Conservation (phyloP, 257 asterid species). For the Nicotiana knightiana region DNA sequence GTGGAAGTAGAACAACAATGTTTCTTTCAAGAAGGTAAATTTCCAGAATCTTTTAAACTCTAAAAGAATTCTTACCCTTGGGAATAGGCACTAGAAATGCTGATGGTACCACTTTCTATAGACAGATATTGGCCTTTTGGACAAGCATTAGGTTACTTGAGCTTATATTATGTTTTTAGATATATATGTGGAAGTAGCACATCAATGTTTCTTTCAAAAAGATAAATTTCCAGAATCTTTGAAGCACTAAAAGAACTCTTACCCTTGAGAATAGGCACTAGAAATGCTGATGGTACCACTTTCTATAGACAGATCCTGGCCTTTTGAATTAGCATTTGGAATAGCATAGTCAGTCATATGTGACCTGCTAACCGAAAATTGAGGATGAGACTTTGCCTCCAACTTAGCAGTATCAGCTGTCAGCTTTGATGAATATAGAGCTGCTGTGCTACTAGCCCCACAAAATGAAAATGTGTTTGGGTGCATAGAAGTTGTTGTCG, state of each 20-base stretch:
- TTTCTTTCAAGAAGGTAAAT: neutral
- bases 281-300: constrained; percentile 90
- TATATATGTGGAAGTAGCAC: neutral
- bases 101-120: constrained; percentile 77
- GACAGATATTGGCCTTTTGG: constrained; percentile 41
- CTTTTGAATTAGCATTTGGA: constrained; percentile 32
- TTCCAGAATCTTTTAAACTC: neutral
- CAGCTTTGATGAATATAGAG: constrained; percentile 31
- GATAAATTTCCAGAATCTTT: neutral
- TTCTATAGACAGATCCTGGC: constrained; percentile 50
- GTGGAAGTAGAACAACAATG: neutral
- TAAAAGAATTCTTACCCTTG: constrained; percentile 50
- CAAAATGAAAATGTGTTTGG: constrained; percentile 35
- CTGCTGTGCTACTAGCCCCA: constrained; percentile 34
- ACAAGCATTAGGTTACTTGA: constrained; percentile 16
- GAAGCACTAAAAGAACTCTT: constrained; percentile 13
- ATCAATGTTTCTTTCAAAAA: neutral
- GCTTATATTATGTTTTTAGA: neutral
- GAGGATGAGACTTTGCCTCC: constrained; percentile 39
- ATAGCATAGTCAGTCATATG: constrained; percentile 27
- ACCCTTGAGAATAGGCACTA: constrained; percentile 86
- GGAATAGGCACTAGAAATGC: constrained; percentile 79
- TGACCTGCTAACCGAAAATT: constrained; percentile 29
- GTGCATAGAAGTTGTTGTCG: constrained; percentile 17
- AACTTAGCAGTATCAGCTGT: constrained; percentile 38